Evolutionary conservation across 208 protist genomes (phyloP), one percentile per base, ranked within the genome.

Genomic region (Trypanosoma caninum): DNA sequence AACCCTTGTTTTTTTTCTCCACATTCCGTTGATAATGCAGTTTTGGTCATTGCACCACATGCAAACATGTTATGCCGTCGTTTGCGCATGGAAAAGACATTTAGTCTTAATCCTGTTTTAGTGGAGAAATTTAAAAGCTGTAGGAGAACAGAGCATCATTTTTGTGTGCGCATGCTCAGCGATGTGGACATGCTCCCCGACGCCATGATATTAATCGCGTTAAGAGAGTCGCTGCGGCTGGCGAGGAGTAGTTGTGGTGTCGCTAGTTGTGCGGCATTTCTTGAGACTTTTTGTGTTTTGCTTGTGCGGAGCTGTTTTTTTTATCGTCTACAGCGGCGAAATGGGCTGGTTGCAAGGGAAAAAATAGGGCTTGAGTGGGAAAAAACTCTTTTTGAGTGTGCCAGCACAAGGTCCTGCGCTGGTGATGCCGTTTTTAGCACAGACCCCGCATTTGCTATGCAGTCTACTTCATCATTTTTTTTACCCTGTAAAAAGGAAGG

Each of bases 21-120:
- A 20, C 85, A 82, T 44, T 82, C 78, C 46, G 67, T 79, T 11
- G 83, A 88, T 42, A 90, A 81, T 58, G 62, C 70, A 42, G 34
- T 93, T 2, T 69, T 93, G 13, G 52, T 90, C 25, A 69, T 93
- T 41, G 75, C 71, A 23, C 86, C 86, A 22, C 82, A 81, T 0
- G 47, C n/a, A n/a, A n/a, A 51, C 38, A 72, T 83, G 62, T 69
- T 82, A 33, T 93, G 82, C 48, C 68, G 61, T 7, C 75, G 77
- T 9, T 31, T 90, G 20, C 13, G 52, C 7, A 67, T 90, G 25
- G 33, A 62, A 47, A 93, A 93, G 67, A 77, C 71, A 27, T 75
- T 93, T 53, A 68, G 53, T 13, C 66, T 64, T 14, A 80, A 59
- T 18, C 82, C 78, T 18, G 74, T 90, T 59, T 41, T 84, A 16